Evolutionary conservation across 129 eudicot genomes (phyloP).

Genomic region (Lactuca saligna): DNA sequence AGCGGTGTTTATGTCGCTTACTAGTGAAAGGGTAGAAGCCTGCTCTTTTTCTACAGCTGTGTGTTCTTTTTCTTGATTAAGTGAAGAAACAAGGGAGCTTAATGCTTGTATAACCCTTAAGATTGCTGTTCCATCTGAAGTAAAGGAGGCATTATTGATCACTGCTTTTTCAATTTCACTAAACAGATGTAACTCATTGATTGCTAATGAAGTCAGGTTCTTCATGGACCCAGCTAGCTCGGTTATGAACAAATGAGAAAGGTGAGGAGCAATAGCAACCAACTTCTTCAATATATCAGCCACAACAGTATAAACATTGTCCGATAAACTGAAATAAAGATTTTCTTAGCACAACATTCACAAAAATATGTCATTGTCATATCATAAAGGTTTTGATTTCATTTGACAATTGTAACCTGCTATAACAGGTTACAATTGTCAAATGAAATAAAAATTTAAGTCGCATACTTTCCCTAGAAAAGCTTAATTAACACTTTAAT

Average conservation of each 20-base stretch:
- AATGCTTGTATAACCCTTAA: conserved; percentile 88
- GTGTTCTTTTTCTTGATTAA: conserved; percentile 48
- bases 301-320: conserved; percentile 81
- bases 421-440: too few species aligned
- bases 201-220: conserved; percentile 63
- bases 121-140: conserved; percentile 81
- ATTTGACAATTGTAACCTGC: too few species aligned
- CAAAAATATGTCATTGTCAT: too few species aligned
- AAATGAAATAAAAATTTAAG: too few species aligned
- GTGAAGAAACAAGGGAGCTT: conserved; percentile 74
- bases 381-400: too few species aligned
- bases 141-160: conserved; percentile 40
- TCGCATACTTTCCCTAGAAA: too few species aligned
- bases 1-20: conserved; percentile 64
- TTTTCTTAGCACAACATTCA: too few species aligned
- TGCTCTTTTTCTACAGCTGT: conserved; percentile 47
- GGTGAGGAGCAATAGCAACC: conserved; percentile 76
- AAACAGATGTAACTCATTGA: conserved; percentile 62
- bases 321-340: conserved; percentile 62
- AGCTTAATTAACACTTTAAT: too few species aligned
- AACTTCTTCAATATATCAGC: conserved; percentile 84
- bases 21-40: conserved; percentile 56
- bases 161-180: conserved; percentile 83
- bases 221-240: conserved; percentile 82
- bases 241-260: conserved; percentile 70